Percentiles rank a stretch among this genome's conserved stretches.
These are phyloP conservation scores for Ascochyta viciae-villosae DNA, from an alignment of 2,329 filamentous ascomycete species.

Conservation along the genomic window DNA sequence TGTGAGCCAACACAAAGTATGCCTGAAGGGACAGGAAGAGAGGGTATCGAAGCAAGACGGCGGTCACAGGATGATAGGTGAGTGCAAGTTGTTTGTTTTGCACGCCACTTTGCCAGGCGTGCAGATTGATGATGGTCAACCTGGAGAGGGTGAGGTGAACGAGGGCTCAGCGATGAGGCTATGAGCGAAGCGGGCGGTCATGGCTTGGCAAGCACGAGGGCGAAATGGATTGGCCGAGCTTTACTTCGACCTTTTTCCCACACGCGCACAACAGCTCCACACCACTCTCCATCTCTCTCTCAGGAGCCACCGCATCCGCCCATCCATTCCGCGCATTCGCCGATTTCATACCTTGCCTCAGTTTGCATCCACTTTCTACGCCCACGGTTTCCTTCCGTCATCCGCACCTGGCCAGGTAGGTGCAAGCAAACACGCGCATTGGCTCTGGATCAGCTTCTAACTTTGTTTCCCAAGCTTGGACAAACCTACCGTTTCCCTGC, in stretches of 20 bases:
- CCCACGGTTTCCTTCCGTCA: constrained; percentile 21
- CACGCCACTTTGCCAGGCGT: too few species aligned
- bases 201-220: constrained; percentile 18
- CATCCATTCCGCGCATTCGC: constrained; percentile 12
- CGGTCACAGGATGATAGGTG: too few species aligned
- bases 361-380: constrained; percentile 5
- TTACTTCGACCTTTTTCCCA: constrained; percentile 9
- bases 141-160: background rate
- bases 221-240: constrained; percentile 12
- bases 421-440: constrained; percentile 16
- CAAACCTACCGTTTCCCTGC: constrained; percentile 11
- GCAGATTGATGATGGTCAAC: background rate
- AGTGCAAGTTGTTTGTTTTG: too few species aligned
- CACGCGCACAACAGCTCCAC: constrained; percentile 17
- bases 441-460: constrained; percentile 12
- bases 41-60: too few species aligned
- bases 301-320: constrained; percentile 4
- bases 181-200: constrained; percentile 3
- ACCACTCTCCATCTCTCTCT: constrained; percentile 12
- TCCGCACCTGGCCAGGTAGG: constrained; percentile 23
- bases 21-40: too few species aligned
- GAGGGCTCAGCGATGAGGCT: background rate
- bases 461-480: constrained; percentile 12
- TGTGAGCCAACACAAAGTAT: background rate
- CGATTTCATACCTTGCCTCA: constrained; percentile 5